These are phyloP conservation scores for Yamadazyma olivae DNA, from an alignment of 805 yeast species.

Conservation along the genomic window DNA sequence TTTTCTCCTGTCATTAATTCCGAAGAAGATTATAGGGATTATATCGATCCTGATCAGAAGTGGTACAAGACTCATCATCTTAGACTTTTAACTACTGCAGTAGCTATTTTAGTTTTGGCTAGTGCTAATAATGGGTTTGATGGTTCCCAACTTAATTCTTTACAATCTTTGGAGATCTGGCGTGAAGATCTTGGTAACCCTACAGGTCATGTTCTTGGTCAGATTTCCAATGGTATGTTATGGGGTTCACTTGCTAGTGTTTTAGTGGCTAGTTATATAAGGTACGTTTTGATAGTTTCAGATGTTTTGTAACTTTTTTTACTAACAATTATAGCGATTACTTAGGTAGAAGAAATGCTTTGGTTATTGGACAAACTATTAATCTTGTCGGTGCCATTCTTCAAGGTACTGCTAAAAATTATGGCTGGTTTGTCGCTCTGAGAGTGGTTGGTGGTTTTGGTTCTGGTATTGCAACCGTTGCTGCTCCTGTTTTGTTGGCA, in stretches of 20 bases:
- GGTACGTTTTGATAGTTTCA: no score
- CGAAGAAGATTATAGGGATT: no score
- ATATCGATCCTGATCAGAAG: constrained; percentile 16
- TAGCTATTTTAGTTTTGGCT: constrained; percentile 42
- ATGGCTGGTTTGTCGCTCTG: constrained; percentile 38
- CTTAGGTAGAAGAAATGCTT: constrained; percentile 37
- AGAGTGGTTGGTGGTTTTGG: constrained; percentile 52
- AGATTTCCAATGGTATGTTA: constrained; percentile 37
- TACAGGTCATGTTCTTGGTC: constrained; percentile 35
- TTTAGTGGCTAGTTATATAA: no score
- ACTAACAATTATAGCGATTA: constrained; percentile 29
- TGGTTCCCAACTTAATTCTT: constrained; percentile 49
- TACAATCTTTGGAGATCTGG: constrained; percentile 46
- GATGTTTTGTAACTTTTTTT: constrained; percentile 23
- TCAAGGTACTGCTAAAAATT: constrained; percentile 34
- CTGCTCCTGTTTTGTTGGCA: constrained; percentile 48
- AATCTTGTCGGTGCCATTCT: constrained; percentile 33
- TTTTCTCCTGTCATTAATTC: no score
- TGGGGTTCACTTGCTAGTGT: no score
- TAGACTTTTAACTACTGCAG: constrained; percentile 29
- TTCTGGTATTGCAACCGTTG: constrained; percentile 34
- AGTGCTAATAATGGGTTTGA: constrained; percentile 49
- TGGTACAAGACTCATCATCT: constrained; percentile 39
- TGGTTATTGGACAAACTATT: constrained; percentile 22
- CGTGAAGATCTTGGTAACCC: constrained; percentile 34